These are phyloP conservation scores for Ophiocordyceps robertsii DNA, from an alignment of 2,329 filamentous ascomycete genomes.

Conservation along the genomic window DNA sequence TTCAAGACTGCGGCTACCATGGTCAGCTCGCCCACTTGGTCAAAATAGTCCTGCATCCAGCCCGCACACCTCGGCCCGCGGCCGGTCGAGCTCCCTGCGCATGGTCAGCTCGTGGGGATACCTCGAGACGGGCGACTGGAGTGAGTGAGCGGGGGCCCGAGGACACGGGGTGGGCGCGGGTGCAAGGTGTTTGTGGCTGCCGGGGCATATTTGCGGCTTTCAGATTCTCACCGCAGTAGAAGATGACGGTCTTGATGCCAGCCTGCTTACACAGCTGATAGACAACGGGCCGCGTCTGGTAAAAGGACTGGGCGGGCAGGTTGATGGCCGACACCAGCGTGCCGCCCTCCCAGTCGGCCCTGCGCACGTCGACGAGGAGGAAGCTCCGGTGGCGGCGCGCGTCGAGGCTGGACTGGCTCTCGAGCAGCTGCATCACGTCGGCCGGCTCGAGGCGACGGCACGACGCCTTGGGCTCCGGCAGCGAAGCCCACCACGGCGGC, in stretches of 20 bases:
- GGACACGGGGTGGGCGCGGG: too few species aligned
- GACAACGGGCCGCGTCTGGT: slow-evolving; percentile 31
- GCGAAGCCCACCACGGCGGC: slow-evolving; percentile 24
- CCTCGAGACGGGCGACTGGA: too few species aligned
- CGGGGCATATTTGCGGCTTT: neutral
- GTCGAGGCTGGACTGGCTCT: slow-evolving; percentile 18
- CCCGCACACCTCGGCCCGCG: slow-evolving; percentile 37
- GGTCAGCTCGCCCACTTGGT: slow-evolving; percentile 26
- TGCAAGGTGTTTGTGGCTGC: neutral
- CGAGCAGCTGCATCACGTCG: slow-evolving; percentile 26
- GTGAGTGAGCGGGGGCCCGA: too few species aligned
- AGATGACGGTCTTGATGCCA: slow-evolving; percentile 33
- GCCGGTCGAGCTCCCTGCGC: slow-evolving; percentile 33
- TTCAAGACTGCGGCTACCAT: slow-evolving; percentile 33
- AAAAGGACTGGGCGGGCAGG: slow-evolving; percentile 40
- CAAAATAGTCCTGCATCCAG: slow-evolving; percentile 44
- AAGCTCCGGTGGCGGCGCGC: slow-evolving; percentile 19
- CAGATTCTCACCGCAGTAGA: slow-evolving; percentile 35
- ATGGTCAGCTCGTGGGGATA: neutral
- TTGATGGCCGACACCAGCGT: slow-evolving; percentile 46
- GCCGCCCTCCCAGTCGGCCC: slow-evolving; percentile 42
- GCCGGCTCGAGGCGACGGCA: slow-evolving; percentile 23
- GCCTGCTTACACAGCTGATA: slow-evolving; percentile 37
- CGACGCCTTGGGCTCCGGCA: slow-evolving; percentile 27
- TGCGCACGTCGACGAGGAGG: slow-evolving; percentile 38